A percentile compares a stretch with the other conserved stretches of the same genome.
Evolutionary conservation across 1,139 yeast genomes (phyloP).

Genomic region (Geotrichum europaeum): DNA sequence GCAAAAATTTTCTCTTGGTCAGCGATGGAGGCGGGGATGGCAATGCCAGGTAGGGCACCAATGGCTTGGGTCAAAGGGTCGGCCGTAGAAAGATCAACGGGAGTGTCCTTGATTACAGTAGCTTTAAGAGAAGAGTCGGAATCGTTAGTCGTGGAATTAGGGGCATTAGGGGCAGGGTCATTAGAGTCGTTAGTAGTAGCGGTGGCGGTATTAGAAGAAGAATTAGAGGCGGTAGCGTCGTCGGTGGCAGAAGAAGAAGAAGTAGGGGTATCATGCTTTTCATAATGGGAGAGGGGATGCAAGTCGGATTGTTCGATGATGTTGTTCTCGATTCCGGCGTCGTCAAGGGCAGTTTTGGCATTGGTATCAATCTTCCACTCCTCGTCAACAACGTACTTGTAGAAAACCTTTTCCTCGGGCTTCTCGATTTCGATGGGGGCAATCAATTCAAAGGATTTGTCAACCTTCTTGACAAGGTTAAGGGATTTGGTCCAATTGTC

Average conservation of each 20-base stretch:
- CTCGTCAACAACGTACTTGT: conserved; percentile 18
- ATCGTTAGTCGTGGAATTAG: background rate
- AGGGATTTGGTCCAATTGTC: conserved; percentile 19
- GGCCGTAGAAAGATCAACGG: background rate
- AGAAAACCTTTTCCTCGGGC: conserved; percentile 8
- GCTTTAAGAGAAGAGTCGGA: background rate
- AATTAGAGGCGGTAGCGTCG: conserved; percentile 1
- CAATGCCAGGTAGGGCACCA: conserved; percentile 16
- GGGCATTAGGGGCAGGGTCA: background rate
- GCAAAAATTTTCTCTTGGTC: conserved; percentile 1
- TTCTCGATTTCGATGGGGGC: conserved; percentile 5
- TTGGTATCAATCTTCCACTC: conserved; percentile 13
- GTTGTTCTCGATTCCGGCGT: conserved; percentile 16
- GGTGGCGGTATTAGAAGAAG: background rate
- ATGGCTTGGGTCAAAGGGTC: conserved; percentile 11
- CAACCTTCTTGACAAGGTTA: conserved; percentile 7
- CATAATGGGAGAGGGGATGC: background rate
- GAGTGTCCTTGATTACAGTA: conserved; percentile 8
- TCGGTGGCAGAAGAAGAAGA: conserved; percentile 4
- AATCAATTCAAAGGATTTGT: conserved; percentile 12
- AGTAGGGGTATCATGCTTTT: conserved; percentile 1
- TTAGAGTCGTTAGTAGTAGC: conserved; percentile 3
- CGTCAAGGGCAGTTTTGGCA: conserved; percentile 10
- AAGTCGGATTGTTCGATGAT: conserved; percentile 11
- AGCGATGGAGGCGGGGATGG: conserved; percentile 5